Percentiles rank a stretch among this genome's conserved stretches.
phyloP scores from a whole-genome alignment of 352 stramenopile genomes.

The Phytophthora sp. region DNA sequence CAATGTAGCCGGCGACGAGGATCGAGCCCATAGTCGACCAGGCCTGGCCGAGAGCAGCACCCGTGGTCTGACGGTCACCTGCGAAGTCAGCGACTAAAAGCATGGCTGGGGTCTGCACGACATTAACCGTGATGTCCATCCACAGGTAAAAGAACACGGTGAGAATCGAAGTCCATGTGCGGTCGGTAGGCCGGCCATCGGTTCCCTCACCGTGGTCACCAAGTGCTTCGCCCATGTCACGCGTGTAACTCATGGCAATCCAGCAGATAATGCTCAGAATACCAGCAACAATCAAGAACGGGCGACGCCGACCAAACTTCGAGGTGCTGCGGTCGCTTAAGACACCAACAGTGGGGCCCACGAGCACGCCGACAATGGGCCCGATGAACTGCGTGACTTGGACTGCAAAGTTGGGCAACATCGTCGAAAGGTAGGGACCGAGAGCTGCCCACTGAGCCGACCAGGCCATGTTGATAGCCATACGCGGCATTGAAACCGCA shows the following conservation, averaged over 20 bases:
- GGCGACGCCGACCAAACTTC: conserved; percentile 46
- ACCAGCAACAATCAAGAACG: conserved; percentile 48
- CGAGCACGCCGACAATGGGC: conserved; percentile 55
- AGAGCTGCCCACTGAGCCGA: conserved; percentile 63
- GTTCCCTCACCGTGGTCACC: conserved; percentile 47
- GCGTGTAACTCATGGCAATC: conserved; percentile 70
- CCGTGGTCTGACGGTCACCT: conserved; percentile 62
- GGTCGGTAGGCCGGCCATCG: conserved; percentile 33
- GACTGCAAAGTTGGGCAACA: conserved; percentile 55
- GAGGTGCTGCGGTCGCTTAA: conserved; percentile 55
- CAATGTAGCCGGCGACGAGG: conserved; percentile 62
- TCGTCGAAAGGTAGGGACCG: conserved; percentile 56
- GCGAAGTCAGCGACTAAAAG: conserved; percentile 66
- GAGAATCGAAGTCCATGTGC: conserved; percentile 53
- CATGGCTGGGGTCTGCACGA: conserved; percentile 59
- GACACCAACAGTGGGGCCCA: conserved; percentile 57
- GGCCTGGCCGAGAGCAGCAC: conserved; percentile 51
- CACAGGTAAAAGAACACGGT: conserved; percentile 69
- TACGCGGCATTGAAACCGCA: conserved; percentile 55
- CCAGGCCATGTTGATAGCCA: conserved; percentile 73
- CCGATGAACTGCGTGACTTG: conserved; percentile 60
- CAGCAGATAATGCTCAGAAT: conserved; percentile 56
- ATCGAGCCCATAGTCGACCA: conserved; percentile 59
- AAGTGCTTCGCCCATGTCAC: conserved; percentile 55
- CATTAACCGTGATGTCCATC: conserved; percentile 73